phyloP scores from a whole-genome alignment of 306 rosid species.

The Quercus glauca region DNA sequence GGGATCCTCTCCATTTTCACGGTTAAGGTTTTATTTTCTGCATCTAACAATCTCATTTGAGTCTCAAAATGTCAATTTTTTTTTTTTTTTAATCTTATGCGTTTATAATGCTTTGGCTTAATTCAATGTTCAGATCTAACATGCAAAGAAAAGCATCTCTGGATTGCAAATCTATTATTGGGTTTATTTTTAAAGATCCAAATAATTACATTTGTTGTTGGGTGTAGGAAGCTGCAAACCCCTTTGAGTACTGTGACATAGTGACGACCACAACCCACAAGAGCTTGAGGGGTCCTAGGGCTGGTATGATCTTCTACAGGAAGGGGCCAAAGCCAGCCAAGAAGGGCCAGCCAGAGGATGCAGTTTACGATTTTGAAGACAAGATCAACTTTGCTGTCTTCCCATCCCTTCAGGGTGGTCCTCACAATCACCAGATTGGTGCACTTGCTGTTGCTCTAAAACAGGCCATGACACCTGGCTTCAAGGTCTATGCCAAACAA shows the following conservation, averaged over 20 bases:
- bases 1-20: no score
- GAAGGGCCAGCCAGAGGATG: constrained; percentile 91
- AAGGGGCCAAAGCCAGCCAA: constrained; percentile 94
- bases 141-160: neutral
- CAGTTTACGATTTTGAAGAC: constrained; percentile 84
- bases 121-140: neutral
- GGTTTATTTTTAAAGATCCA: no score
- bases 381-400: constrained; percentile 90
- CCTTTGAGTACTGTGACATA: constrained; percentile 82
- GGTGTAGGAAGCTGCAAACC: constrained; percentile 76
- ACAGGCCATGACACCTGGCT: constrained; percentile 67
- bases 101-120: neutral
- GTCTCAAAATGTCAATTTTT: neutral
- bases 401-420: constrained; percentile 97
- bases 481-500: constrained; percentile 88
- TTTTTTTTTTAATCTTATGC: neutral
- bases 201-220: neutral
- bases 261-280: constrained; percentile 95
- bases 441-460: constrained; percentile 94
- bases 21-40: no score
- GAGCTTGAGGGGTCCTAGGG: constrained; percentile 94
- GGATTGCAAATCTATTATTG: no score
- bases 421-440: constrained; percentile 96
- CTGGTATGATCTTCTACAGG: constrained; percentile 92
- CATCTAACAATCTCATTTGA: neutral